Conservation (phyloP, 1,139 yeast genomes). For the Sugiyamaella japonica region DNA sequence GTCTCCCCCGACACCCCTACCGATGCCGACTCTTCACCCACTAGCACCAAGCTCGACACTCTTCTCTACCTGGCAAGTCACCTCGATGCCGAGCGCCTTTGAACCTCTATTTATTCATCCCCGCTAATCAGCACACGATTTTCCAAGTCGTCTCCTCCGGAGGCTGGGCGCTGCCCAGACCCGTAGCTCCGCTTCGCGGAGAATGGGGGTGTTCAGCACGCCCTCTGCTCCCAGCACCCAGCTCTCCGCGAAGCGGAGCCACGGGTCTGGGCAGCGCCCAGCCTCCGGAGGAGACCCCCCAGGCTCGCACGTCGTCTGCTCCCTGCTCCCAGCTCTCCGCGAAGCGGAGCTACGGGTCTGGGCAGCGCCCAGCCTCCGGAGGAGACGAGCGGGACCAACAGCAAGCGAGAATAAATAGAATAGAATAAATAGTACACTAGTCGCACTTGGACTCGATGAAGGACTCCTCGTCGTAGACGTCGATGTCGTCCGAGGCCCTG, state of each 20-base stretch:
- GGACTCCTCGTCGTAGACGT: conserved; percentile 34
- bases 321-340: too few species aligned
- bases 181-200: background rate
- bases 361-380: background rate
- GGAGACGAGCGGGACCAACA: background rate
- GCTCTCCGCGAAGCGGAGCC: too few species aligned
- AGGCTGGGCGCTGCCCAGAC: background rate
- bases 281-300: too few species aligned
- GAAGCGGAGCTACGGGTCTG: background rate
- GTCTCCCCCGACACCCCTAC: background rate
- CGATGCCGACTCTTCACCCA: background rate
- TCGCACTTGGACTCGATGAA: conserved; percentile 31
- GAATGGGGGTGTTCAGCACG: too few species aligned
- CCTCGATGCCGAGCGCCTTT: conserved; percentile 10
- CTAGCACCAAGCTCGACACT: background rate
- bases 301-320: too few species aligned
- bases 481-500: conserved; percentile 20
- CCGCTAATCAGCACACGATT: background rate
- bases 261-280: too few species aligned
- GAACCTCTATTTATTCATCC: conserved; percentile 3
- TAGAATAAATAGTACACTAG: conserved; percentile 5
- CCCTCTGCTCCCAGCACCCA: too few species aligned
- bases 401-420: background rate
- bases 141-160: background rate
- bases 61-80: conserved; percentile 9